Percentiles rank a stretch among this genome's conserved stretches.
These are phyloP conservation scores for Metarhizium album DNA, from an alignment of 2,329 filamentous ascomycete genomes.

Conservation along the genomic window DNA sequence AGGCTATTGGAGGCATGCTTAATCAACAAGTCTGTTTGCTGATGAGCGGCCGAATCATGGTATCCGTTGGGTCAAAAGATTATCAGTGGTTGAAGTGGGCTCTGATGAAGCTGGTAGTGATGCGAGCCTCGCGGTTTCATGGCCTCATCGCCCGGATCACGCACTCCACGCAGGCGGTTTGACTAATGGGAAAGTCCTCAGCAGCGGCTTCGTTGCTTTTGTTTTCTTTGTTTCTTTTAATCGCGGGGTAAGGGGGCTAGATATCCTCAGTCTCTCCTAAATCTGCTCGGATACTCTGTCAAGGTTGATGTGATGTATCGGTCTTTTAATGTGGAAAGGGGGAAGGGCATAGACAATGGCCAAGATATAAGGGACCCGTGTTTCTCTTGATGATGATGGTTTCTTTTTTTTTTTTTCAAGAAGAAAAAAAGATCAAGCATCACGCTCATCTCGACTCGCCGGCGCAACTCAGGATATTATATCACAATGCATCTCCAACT, in stretches of 20 bases:
- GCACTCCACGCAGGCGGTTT: neutral
- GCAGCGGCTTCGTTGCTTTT: neutral
- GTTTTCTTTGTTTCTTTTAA: neutral
- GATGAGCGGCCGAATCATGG: neutral
- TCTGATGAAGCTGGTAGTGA: no score
- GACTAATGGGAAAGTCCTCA: neutral
- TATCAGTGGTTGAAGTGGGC: no score
- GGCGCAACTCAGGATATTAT: neutral
- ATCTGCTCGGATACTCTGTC: neutral
- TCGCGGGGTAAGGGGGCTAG: no score
- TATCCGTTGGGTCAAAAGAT: neutral
- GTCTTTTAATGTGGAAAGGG: no score
- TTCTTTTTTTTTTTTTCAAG: no score
- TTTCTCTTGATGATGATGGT: neutral
- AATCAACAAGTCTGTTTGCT: neutral
- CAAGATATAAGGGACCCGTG: neutral
- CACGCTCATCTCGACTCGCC: neutral
- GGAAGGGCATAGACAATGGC: neutral
- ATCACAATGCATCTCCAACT: neutral
- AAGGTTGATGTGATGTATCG: neutral
- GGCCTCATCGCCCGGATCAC: no score
- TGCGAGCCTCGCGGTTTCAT: no score
- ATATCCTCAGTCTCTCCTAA: neutral
- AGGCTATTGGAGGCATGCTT: neutral
- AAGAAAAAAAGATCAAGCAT: no score